Evolutionary conservation across 108 stramenopile genomes (phyloP).

Genomic region (Thalassiosira profunda): DNA sequence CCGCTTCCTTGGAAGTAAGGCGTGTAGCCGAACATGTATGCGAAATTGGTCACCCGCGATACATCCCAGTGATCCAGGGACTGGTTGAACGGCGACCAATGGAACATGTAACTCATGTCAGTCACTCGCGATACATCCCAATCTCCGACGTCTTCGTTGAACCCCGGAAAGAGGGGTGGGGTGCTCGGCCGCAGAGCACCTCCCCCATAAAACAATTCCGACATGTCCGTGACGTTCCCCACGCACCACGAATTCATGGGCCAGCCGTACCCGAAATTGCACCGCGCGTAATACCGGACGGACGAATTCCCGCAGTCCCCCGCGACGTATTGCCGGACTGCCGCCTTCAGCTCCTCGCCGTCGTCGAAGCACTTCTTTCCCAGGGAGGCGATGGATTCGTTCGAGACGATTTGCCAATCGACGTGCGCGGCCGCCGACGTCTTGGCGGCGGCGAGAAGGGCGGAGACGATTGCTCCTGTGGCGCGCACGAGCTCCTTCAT

Average conservation of each 20-base stretch:
- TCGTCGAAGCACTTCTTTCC: no score
- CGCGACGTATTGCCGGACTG: no score
- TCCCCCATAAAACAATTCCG: conserved; percentile 8
- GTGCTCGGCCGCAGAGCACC: no score
- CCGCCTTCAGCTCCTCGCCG: no score
- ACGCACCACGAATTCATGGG: conserved; percentile 21
- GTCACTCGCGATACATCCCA: conserved; percentile 46
- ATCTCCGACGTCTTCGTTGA: conserved; percentile 42
- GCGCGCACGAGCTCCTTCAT: no score
- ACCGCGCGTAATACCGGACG: no score
- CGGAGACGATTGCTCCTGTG: no score
- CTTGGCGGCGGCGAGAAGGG: no score
- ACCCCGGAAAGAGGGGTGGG: background rate
- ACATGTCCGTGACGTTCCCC: conserved; percentile 5
- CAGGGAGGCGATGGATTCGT: no score
- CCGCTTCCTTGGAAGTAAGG: background rate
- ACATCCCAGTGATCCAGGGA: conserved; percentile 32
- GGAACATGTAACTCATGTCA: conserved; percentile 35
- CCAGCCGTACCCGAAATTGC: conserved; percentile 19
- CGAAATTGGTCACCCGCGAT: conserved; percentile 13
- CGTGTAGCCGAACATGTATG: conserved; percentile 22
- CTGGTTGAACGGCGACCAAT: background rate
- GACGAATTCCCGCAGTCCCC: no score
- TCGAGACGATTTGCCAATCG: no score
- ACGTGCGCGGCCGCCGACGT: no score